phyloP scores from a whole-genome alignment of 2,329 filamentous ascomycete genomes.

The Davidsoniella neocaledoniae region DNA sequence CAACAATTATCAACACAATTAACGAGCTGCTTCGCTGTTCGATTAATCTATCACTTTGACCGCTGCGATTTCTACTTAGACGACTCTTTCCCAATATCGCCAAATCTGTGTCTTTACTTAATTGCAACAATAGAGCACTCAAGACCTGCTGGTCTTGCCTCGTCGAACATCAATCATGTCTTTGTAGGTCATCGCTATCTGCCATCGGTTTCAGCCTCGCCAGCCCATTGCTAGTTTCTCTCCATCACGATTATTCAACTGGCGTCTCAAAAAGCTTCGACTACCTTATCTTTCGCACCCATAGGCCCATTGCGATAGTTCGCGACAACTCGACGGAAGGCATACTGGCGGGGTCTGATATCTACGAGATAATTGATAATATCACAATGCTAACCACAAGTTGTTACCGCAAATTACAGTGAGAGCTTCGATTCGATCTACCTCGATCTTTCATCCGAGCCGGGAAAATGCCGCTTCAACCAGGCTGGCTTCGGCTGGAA shows the following conservation, averaged over 20 bases:
- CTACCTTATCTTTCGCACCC: no score
- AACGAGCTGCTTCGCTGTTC: not conserved
- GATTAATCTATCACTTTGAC: not conserved
- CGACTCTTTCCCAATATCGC: not conserved
- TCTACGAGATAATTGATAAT: not conserved
- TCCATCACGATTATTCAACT: not conserved
- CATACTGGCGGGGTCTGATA: not conserved
- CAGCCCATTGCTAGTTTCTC: not conserved
- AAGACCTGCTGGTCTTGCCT: not conserved
- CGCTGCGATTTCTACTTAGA: not conserved
- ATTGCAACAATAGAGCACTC: conserved; percentile 1
- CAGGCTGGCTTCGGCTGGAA: conserved; percentile 95
- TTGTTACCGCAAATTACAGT: conserved; percentile 21
- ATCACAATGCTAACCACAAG: not conserved
- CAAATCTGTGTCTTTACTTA: not conserved
- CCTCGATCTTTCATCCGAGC: conserved; percentile 83
- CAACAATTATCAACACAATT: no score
- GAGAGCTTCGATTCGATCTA: conserved; percentile 98
- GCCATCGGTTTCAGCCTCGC: not conserved
- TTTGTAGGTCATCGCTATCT: conserved; percentile 4
- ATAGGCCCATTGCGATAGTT: not conserved
- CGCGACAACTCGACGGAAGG: not conserved
- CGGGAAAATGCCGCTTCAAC: conserved; percentile 85
- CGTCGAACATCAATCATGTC: conserved; percentile 7
- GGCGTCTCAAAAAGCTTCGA: not conserved